Evolutionary conservation across 129 eudicot genomes (phyloP).

Genomic region (Escallonia herrerae): DNA sequence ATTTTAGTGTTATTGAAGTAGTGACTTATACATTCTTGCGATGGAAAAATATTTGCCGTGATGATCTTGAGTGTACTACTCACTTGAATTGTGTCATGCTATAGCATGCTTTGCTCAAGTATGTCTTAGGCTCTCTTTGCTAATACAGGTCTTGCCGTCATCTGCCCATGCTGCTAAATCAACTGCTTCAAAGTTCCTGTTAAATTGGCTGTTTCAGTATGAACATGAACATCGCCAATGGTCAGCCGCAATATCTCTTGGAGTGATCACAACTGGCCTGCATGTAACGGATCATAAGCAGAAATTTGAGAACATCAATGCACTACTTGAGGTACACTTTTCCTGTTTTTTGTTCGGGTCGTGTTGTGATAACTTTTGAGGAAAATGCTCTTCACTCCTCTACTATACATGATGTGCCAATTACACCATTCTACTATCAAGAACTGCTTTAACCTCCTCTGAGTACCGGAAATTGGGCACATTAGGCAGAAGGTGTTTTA

Average conservation of each 20-base stretch:
- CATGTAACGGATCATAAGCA: conserved; percentile 82
- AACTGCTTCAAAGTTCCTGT: conserved; percentile 69
- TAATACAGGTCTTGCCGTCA: conserved; percentile 65
- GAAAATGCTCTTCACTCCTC: too few relatives aligned
- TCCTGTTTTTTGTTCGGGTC: not conserved
- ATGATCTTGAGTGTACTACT: too few relatives aligned
- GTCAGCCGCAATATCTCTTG: conserved; percentile 98
- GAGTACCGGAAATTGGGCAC: too few relatives aligned
- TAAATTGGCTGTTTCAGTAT: conserved; percentile 72
- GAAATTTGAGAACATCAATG: conserved; percentile 57
- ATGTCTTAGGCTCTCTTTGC: conserved; percentile 8
- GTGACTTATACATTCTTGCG: too few relatives aligned
- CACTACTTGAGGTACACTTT: conserved; percentile 69
- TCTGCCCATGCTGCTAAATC: conserved; percentile 83
- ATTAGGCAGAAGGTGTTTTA: too few relatives aligned
- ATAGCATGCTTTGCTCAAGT: not conserved
- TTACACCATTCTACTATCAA: too few relatives aligned
- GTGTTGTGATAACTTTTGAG: too few relatives aligned
- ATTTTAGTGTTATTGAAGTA: not conserved
- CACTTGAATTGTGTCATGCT: not conserved
- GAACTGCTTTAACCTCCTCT: too few relatives aligned
- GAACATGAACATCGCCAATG: conserved; percentile 97
- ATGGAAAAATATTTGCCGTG: too few relatives aligned
- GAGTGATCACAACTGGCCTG: conserved; percentile 76
- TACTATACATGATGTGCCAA: too few relatives aligned